Conservation (phyloP, 371 early-diverging fungal genomes). For the Mucor saturninus region DNA sequence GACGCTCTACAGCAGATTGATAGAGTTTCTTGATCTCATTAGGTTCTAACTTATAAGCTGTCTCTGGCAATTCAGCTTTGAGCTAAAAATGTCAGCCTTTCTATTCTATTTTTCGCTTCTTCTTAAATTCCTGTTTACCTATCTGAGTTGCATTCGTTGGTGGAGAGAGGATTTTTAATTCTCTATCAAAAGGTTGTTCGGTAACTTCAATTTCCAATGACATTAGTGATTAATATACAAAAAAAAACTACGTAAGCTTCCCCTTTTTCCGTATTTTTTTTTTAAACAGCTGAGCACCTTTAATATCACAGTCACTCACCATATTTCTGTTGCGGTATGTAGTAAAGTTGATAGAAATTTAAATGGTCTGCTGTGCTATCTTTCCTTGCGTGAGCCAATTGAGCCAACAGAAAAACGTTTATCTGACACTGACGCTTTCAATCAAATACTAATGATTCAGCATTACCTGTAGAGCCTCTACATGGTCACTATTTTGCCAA, state of each 20-base stretch:
- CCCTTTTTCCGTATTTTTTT: background rate
- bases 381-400: too few species aligned
- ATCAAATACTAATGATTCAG: too few species aligned
- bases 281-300: too few species aligned
- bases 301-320: too few species aligned
- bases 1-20: conserved; percentile 43
- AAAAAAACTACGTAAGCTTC: conserved; percentile 11
- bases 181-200: conserved; percentile 25
- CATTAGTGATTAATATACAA: background rate
- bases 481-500: too few species aligned
- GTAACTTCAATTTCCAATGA: background rate
- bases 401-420: too few species aligned
- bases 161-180: conserved; percentile 39
- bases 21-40: conserved; percentile 47
- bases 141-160: conserved; percentile 37
- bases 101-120: background rate
- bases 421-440: too few species aligned
- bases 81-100: background rate
- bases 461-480: too few species aligned
- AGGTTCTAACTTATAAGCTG: conserved; percentile 44
- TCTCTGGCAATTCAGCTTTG: conserved; percentile 49
- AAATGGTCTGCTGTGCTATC: too few species aligned
- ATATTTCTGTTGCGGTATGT: too few species aligned
- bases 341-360: too few species aligned
- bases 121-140: conserved; percentile 21